Base-by-base conservation (phyloP, 148 eudicot species). In the Agrostemma githago region DNA sequence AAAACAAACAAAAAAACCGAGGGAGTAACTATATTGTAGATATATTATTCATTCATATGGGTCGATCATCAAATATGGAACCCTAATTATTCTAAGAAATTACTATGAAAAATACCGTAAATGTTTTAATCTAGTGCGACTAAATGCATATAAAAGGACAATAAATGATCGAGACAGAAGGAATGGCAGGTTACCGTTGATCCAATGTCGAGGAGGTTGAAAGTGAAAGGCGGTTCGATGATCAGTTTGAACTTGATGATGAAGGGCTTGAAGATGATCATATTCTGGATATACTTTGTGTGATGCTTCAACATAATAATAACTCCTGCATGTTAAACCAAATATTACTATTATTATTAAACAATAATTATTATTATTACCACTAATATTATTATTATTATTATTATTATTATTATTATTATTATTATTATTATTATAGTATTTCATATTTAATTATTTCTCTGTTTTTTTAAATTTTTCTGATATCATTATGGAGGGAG, bases 181-280 rank as follows among this genome's bases (percentile, higher is more conserved):
- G 59, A 54, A 16, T 3, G 5, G 14, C 1, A 64, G 41, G 37
- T 14, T 74, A 79, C 87, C 87, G 71, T 84, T 84, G 14, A 84
- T 79, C 87, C 87, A 84, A 34, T 82, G 68, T 40, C 69, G 67
- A 2, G 83, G 81, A 60, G 87, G 87, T 63, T 84, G 87, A 68
- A 84, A 84, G 38, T 84, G 87, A 72, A 72, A 84, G 67, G 77
- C 80, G 67, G 87, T 79, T 73, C 84, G 42, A 65, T 79, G 82
- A 16, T 72, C 20, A 34, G 42, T 75, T 6, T 74, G 46, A 15
- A 79, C 34, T 26, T 26, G 34, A 0, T 26, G 6, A 1, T 77
- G 21, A 5, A 67, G 8, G 41, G 77, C 59, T 38, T 66, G 78
- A 6, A 74, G 41, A 44, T 78, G 60, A 26, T 72, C 43, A 8